These are phyloP conservation scores for Septoria petroselini DNA, from an alignment of 2,329 filamentous ascomycete species.

Conservation along the genomic window DNA sequence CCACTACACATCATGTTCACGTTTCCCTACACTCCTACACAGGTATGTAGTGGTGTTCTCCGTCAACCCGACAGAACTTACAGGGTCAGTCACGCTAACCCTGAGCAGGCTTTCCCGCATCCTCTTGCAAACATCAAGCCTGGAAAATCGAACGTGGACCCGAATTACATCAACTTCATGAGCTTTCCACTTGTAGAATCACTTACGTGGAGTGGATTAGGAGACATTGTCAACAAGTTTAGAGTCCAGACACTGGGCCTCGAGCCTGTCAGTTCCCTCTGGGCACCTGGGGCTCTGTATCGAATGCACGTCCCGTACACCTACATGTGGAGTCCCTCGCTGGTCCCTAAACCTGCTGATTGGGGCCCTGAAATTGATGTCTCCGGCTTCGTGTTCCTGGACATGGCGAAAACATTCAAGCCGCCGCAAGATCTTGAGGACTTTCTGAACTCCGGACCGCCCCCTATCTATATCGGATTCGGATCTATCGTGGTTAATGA, in stretches of 20 bases:
- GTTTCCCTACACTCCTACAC: conserved; percentile 72
- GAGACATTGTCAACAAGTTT: conserved; percentile 74
- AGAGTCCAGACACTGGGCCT: conserved; percentile 65
- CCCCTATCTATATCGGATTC: conserved; percentile 72
- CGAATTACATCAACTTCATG: conserved; percentile 74
- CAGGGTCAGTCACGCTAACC: neutral
- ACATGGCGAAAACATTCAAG: conserved; percentile 38
- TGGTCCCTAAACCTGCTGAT: conserved; percentile 44
- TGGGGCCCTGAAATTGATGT: conserved; percentile 41
- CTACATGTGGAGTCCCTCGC: conserved; percentile 53
- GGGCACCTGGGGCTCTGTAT: conserved; percentile 71
- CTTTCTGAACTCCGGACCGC: conserved; percentile 57
- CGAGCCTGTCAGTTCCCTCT: conserved; percentile 71
- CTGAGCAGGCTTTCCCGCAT: conserved; percentile 64
- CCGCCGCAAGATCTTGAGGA: conserved; percentile 36
- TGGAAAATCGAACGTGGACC: conserved; percentile 63
- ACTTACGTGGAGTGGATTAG: conserved; percentile 63
- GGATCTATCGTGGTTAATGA: conserved; percentile 74
- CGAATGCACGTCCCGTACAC: conserved; percentile 72
- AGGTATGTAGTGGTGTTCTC: neutral
- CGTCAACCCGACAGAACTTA: no score
- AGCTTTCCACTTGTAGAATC: conserved; percentile 77
- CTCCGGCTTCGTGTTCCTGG: conserved; percentile 39
- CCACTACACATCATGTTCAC: conserved; percentile 60
- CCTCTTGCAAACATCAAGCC: conserved; percentile 70